Evolutionary conservation across 2,329 filamentous ascomycete species (phyloP).

Genomic region (Metarhizium anisopliae): DNA sequence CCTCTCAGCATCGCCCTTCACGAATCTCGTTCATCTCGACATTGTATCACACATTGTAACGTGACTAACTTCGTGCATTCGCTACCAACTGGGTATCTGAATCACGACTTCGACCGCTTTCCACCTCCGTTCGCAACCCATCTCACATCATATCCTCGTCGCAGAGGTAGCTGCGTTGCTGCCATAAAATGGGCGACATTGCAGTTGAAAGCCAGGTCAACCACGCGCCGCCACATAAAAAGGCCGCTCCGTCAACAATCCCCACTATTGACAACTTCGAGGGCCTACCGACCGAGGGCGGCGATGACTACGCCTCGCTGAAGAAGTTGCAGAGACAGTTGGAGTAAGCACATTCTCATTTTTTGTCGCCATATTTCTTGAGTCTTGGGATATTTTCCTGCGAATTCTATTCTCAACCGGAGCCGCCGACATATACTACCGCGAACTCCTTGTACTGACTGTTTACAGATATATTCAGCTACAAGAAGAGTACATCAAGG

Average conservation of each 20-base stretch:
- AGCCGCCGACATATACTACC: neutral
- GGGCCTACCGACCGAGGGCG: slow-evolving; percentile 68
- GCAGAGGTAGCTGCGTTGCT: slow-evolving; percentile 3
- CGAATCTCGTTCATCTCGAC: neutral
- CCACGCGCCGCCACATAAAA: slow-evolving; percentile 70
- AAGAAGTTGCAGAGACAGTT: slow-evolving; percentile 96
- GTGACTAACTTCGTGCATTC: neutral
- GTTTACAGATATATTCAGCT: slow-evolving; percentile 74
- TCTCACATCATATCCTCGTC: neutral
- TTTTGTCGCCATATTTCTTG: neutral
- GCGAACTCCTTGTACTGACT: slow-evolving; percentile 11
- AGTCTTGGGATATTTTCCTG: neutral
- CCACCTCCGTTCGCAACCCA: neutral
- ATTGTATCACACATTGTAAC: neutral
- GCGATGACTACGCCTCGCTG: slow-evolving; percentile 88
- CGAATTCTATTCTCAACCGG: neutral
- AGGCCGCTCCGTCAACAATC: slow-evolving; percentile 69
- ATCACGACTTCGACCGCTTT: neutral
- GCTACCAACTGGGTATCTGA: neutral
- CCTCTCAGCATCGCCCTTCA: neutral
- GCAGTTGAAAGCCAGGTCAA: slow-evolving; percentile 73
- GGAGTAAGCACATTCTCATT: slow-evolving; percentile 52
- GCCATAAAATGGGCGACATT: slow-evolving; percentile 70
- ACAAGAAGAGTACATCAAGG: slow-evolving; percentile 99
- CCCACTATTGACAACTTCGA: slow-evolving; percentile 87